Evolutionary conservation across 345 rosid species (phyloP).

Genomic region (Eucalyptus regnans): DNA sequence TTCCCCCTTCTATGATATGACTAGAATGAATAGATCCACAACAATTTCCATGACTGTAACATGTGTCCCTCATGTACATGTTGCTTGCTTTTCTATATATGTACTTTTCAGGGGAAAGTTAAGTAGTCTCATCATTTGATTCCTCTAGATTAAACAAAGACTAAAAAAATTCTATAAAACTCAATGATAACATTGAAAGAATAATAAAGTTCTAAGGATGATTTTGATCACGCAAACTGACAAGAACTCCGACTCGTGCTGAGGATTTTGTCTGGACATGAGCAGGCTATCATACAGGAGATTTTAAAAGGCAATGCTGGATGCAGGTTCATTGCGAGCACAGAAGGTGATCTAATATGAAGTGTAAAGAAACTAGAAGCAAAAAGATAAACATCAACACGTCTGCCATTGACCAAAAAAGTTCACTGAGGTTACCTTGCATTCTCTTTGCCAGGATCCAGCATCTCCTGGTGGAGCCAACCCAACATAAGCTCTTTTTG

Average conservation of each 20-base stretch:
- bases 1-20: background rate
- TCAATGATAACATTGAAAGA: background rate
- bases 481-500: constrained; percentile 60
- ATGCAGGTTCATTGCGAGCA: background rate
- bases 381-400: background rate
- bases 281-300: background rate
- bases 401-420: background rate
- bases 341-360: background rate
- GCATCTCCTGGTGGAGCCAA: constrained; percentile 64
- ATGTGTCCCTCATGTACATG: background rate
- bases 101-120: background rate
- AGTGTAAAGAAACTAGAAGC: background rate
- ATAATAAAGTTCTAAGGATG: background rate
- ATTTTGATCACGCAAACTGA: background rate
- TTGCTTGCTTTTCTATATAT: background rate
- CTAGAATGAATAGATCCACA: background rate
- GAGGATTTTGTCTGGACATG: background rate
- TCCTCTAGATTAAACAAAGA: background rate
- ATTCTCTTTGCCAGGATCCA: constrained; percentile 84
- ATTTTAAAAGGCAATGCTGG: background rate
- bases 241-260: background rate
- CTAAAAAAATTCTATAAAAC: background rate
- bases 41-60: background rate
- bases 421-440: constrained; percentile 36
- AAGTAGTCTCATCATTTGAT: background rate